Evolutionary conservation across 2,329 filamentous ascomycete species (phyloP).

Genomic region (Calonectria honghensis): DNA sequence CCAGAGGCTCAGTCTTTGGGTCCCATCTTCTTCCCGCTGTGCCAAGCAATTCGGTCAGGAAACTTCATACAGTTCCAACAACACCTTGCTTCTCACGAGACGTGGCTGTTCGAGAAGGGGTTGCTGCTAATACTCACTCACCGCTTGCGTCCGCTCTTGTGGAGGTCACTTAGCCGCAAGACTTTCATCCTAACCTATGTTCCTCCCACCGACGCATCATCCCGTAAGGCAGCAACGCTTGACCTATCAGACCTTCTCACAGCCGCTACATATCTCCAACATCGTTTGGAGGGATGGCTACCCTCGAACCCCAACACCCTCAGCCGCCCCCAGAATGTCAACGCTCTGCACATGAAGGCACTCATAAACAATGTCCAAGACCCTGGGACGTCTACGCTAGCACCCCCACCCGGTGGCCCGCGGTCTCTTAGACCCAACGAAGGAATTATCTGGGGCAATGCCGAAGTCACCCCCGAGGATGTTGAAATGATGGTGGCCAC

Average conservation of each 20-base stretch:
- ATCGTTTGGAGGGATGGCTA: constrained; percentile 75
- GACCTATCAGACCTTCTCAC: constrained; percentile 81
- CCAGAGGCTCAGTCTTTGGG: constrained; percentile 77
- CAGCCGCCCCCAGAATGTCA: constrained; percentile 65
- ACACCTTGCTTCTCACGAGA: constrained; percentile 77
- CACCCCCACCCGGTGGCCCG: constrained; percentile 67
- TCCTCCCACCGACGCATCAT: constrained; percentile 73
- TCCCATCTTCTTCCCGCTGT: constrained; percentile 83
- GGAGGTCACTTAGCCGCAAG: constrained; percentile 86
- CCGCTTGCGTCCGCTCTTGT: constrained; percentile 87
- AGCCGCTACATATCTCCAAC: constrained; percentile 80
- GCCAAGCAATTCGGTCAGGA: constrained; percentile 81
- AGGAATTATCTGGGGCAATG: constrained; percentile 79
- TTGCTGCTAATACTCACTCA: constrained; percentile 85
- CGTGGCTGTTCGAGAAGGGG: constrained; percentile 85
- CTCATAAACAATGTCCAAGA: constrained; percentile 67
- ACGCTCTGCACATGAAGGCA: constrained; percentile 71
- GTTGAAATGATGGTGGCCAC: constrained; percentile 87
- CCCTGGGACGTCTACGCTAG: constrained; percentile 64
- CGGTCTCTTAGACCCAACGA: constrained; percentile 73
- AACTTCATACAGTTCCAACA: constrained; percentile 84
- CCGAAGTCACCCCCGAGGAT: constrained; percentile 75
- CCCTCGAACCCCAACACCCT: constrained; percentile 60
- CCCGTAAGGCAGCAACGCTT: constrained; percentile 82
- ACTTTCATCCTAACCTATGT: constrained; percentile 87